These are phyloP conservation scores for Lipomyces spencermartinsiae DNA, from an alignment of 805 yeast species.

Conservation along the genomic window DNA sequence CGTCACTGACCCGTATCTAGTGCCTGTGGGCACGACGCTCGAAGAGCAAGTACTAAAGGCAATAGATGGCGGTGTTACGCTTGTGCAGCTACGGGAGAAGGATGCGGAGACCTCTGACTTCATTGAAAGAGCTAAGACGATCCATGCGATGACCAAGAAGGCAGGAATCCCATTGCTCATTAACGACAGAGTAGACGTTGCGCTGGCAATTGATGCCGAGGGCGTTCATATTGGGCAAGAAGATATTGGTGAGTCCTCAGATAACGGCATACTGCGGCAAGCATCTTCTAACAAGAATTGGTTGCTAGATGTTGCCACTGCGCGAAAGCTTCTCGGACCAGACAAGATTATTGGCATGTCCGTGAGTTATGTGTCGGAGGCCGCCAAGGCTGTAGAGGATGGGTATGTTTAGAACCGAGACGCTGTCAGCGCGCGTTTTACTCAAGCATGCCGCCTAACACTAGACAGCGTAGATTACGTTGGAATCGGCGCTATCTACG, in stretches of 20 bases:
- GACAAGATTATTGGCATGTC: slow-evolving; percentile 81
- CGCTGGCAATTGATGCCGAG: slow-evolving; percentile 86
- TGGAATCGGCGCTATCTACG: slow-evolving; percentile 82
- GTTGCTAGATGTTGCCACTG: slow-evolving; percentile 52
- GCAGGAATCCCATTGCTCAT: slow-evolving; percentile 77
- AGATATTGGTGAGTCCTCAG: slow-evolving; percentile 63
- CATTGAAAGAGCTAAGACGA: slow-evolving; percentile 61
- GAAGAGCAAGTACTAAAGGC: slow-evolving; percentile 66
- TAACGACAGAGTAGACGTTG: slow-evolving; percentile 87
- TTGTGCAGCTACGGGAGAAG: slow-evolving; percentile 87
- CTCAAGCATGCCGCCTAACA: background rate
- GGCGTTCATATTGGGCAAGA: slow-evolving; percentile 94
- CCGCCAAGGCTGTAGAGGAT: slow-evolving; percentile 55
- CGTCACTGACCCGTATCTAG: slow-evolving; percentile 79
- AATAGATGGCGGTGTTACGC: slow-evolving; percentile 73
- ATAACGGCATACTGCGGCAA: background rate
- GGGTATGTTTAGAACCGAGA: slow-evolving; percentile 42
- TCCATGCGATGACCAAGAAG: slow-evolving; percentile 66
- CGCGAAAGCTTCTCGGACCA: slow-evolving; percentile 70
- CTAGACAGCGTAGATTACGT: slow-evolving; percentile 68
- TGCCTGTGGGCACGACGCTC: slow-evolving; percentile 65
- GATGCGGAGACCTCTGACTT: slow-evolving; percentile 70
- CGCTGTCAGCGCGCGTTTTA: background rate
- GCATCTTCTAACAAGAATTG: slow-evolving; percentile 5
- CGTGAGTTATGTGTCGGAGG: slow-evolving; percentile 65